Conservation (phyloP, 2,329 filamentous ascomycete genomes). For the Xylaria sp. region DNA sequence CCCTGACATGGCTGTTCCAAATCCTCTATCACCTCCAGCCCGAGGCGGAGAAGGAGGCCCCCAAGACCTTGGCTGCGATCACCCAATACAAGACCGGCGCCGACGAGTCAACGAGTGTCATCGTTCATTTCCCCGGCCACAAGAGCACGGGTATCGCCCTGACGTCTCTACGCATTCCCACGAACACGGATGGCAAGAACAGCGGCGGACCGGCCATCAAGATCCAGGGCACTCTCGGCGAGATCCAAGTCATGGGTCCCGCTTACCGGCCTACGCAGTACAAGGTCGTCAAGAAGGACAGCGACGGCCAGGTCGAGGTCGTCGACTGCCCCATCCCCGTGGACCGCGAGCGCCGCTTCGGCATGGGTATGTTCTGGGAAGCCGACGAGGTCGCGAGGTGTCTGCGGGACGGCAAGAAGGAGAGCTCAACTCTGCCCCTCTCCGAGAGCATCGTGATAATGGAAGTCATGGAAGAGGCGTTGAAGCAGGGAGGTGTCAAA, state of each 20-base stretch:
- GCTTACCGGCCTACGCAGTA: constrained; percentile 73
- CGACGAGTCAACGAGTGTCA: constrained; percentile 79
- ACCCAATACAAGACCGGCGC: constrained; percentile 76
- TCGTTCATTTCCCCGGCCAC: constrained; percentile 74
- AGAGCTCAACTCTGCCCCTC: constrained; percentile 73
- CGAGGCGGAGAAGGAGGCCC: constrained; percentile 68
- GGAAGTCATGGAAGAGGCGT: constrained; percentile 68
- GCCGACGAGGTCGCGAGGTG: constrained; percentile 80
- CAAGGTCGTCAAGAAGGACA: constrained; percentile 62
- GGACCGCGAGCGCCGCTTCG: constrained; percentile 58
- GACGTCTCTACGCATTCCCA: constrained; percentile 66
- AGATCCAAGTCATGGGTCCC: constrained; percentile 79
- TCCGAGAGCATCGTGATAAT: constrained; percentile 85
- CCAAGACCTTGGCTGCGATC: constrained; percentile 71
- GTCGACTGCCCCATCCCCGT: constrained; percentile 60
- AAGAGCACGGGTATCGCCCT: constrained; percentile 75
- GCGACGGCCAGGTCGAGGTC: constrained; percentile 53
- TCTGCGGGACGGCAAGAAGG: constrained; percentile 75
- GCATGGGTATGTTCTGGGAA: constrained; percentile 89
- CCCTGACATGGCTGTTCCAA: constrained; percentile 90
- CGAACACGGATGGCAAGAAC: constrained; percentile 65
- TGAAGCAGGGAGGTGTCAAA: constrained; percentile 58
- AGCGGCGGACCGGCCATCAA: constrained; percentile 71
- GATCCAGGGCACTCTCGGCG: constrained; percentile 80
- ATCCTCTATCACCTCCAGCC: constrained; percentile 82